Evolutionary conservation across 192 early-diverging fungal species (phyloP), one percentile per base, ranked within the genome.

Genomic region (Entophlyctis luteolus): DNA sequence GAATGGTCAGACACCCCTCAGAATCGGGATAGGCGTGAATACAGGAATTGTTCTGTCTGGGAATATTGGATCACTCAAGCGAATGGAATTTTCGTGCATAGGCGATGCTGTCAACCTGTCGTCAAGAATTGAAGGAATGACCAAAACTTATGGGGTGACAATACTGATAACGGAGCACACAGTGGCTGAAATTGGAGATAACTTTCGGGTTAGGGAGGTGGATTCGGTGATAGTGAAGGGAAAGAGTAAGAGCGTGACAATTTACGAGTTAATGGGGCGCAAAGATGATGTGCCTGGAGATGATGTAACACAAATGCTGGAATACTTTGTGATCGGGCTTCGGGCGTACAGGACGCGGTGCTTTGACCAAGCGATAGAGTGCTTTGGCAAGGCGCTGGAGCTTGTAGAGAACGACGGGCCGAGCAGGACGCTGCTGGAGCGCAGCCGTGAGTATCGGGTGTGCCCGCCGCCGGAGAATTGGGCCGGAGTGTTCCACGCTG

Each of bases 1-100:
- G 16, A 42, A 53, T 33, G 68, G 72, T 27, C 65, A 79, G 55
- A 27, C 50, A 25, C 39, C 48, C 4, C 72, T 83, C 50, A 82
- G 77, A 55, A 83, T 83, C 27, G 81, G 81, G 2, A 79, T 83
- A 56, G 81, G 81, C 10, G 50, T 83, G 20, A 82, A 82, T 54
- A 83, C 81, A 38, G 81, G 81, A 14, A 80, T 81, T 77, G 80
- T 81, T 1, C 67, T 83, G 6, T 80, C 77, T 23, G 81, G 81
- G 10, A 83, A 83, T 65, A 83, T 83, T 68, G 81, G 81, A 12
- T 79, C 76, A 14, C 49, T 66, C 2, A 83, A 83, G 58, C 70
- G 81, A 6, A 81, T 83, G 79, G 81, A 83, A 42, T 83, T 82
- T 63, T 75, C 68, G 1, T 82, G 79, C 54, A 83, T 83, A 22